A percentile compares a stretch with the other conserved stretches of the same genome.
phyloP scores from a whole-genome alignment of 176 grass and related monocot genomes.

The Oryza australiensis region DNA sequence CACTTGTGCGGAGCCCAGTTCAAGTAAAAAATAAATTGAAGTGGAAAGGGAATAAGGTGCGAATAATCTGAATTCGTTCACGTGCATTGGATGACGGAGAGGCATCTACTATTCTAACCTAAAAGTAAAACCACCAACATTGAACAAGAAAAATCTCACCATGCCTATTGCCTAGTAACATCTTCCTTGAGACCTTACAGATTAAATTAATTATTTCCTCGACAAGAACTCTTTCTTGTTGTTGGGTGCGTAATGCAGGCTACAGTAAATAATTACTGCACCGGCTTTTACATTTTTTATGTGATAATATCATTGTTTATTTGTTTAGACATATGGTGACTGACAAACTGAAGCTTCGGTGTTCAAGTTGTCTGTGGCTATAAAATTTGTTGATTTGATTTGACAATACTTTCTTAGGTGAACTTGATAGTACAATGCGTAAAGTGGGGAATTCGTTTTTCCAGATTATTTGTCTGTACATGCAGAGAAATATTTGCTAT shows the following conservation, averaged over 20 bases:
- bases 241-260: neutral
- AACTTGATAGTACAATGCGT: neutral
- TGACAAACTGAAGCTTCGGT: neutral
- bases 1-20: neutral
- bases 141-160: neutral
- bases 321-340: neutral
- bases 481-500: neutral
- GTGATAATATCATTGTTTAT: neutral
- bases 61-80: conserved; percentile 3
- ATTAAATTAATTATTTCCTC: neutral
- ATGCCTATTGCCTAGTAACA: too few species aligned
- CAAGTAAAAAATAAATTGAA: neutral
- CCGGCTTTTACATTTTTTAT: neutral
- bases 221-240: neutral
- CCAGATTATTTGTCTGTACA: neutral
- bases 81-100: neutral
- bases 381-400: neutral
- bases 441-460: neutral
- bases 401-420: neutral
- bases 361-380: neutral
- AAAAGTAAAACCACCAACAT: neutral
- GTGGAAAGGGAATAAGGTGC: neutral
- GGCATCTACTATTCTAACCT: neutral
- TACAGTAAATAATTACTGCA: neutral
- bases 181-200: too few species aligned